Evolutionary conservation across 2,329 filamentous ascomycete genomes (phyloP).

Genomic region (Colletotrichum tanaceti): DNA sequence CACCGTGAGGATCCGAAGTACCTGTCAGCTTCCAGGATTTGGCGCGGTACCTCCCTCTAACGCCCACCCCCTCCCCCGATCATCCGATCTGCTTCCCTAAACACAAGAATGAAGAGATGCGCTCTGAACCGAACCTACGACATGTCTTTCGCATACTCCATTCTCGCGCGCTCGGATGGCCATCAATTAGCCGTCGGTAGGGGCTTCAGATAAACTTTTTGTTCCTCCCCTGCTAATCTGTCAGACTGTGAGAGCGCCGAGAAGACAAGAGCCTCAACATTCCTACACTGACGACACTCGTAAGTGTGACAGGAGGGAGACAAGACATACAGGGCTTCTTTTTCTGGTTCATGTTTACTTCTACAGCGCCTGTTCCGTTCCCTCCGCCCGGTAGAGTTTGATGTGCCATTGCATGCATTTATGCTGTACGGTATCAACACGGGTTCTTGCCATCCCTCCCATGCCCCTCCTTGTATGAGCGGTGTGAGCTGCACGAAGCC

Average conservation of each 20-base stretch:
- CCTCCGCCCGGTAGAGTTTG: constrained; percentile 19
- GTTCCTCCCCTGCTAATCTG: constrained; percentile 1
- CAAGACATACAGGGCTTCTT: neutral
- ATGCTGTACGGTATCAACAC: constrained; percentile 36
- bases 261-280: neutral
- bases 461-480: constrained; percentile 30
- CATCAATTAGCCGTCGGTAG: constrained; percentile 20
- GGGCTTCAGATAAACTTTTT: constrained; percentile 32
- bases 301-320: neutral
- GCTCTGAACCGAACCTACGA: constrained; percentile 19
- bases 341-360: neutral
- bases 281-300: neutral
- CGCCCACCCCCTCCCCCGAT: constrained; percentile 3
- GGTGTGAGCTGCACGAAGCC: constrained; percentile 38
- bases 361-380: neutral
- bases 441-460: constrained; percentile 14
- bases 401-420: constrained; percentile 40
- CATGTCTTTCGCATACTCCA: constrained; percentile 27
- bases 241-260: constrained; percentile 8
- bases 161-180: constrained; percentile 35
- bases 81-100: constrained; percentile 31
- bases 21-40: constrained; percentile 18
- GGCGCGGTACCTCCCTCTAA: constrained; percentile 29
- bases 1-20: constrained; percentile 5
- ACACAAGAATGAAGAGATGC: constrained; percentile 35